A percentile compares a stretch with the other conserved stretches of the same genome.
Evolutionary conservation across 768 basidiomycete species (phyloP).

Genomic region (Psilocybe sp.): DNA sequence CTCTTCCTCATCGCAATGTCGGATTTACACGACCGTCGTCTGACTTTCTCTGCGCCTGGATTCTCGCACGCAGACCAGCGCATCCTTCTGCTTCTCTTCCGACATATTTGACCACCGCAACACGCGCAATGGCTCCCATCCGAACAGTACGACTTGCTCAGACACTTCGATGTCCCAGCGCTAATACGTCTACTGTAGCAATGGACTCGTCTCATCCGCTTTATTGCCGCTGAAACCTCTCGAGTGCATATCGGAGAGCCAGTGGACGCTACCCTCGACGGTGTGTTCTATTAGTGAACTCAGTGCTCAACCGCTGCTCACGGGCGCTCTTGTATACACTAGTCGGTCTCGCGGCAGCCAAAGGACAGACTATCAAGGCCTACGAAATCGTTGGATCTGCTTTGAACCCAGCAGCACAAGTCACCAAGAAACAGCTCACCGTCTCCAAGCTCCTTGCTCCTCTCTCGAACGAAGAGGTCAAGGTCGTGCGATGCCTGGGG

Average conservation of each 20-base stretch:
- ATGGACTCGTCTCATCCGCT: conserved; percentile 83
- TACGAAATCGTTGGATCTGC: conserved; percentile 72
- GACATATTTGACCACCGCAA: background rate
- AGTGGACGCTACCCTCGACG: conserved; percentile 61
- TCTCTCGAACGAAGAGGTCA: conserved; percentile 62
- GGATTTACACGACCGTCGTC: too few species aligned
- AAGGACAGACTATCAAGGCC: conserved; percentile 57
- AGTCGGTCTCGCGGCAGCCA: conserved; percentile 61
- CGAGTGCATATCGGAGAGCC: conserved; percentile 79
- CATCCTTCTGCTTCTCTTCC: background rate
- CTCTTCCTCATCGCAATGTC: too few species aligned
- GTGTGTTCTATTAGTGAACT: conserved; percentile 26
- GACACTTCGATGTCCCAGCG: background rate
- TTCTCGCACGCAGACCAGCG: background rate
- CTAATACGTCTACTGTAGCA: conserved; percentile 32
- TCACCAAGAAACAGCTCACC: conserved; percentile 62
- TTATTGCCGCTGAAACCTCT: conserved; percentile 72
- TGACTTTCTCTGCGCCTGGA: too few species aligned
- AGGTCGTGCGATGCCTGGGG: conserved; percentile 72
- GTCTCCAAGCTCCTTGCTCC: conserved; percentile 71
- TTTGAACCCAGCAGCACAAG: conserved; percentile 61
- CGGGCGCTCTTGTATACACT: background rate
- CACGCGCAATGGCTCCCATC: conserved; percentile 50
- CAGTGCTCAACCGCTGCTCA: background rate
- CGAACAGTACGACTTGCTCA: conserved; percentile 41